Conservation (phyloP, 495 filamentous ascomycete species). For the Aspergillus saccharolyticus region DNA sequence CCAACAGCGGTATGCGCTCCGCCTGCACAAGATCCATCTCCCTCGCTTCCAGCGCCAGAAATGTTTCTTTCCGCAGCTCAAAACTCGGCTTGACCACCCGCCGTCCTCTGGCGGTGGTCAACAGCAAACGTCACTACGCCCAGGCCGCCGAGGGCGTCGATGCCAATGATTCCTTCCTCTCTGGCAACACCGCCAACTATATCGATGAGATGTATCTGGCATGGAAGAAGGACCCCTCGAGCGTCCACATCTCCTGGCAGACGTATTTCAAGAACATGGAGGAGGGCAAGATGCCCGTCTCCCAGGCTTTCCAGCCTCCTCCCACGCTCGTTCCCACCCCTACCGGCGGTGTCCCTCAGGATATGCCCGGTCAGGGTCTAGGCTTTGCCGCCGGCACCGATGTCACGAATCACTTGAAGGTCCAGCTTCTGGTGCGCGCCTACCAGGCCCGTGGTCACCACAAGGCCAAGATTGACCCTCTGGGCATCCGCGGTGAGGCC, state of each 20-base stretch:
- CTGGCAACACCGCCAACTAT: conserved; percentile 94
- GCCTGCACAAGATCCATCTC: conserved; percentile 41
- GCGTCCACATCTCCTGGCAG: conserved; percentile 98
- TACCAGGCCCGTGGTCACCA: conserved; percentile 98
- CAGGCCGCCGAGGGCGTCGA: conserved; percentile 54
- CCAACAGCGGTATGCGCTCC: conserved; percentile 48
- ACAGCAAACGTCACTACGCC: conserved; percentile 50
- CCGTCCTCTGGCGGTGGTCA: conserved; percentile 39
- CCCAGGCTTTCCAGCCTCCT: conserved; percentile 92
- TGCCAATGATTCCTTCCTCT: conserved; percentile 89
- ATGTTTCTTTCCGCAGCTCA: conserved; percentile 34
- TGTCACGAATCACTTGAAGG: conserved; percentile 95
- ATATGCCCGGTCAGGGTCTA: conserved; percentile 65
- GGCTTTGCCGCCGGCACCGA: conserved; percentile 67
- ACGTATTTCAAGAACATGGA: conserved; percentile 99
- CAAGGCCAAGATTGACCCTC: conserved; percentile 94
- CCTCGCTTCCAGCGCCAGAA: conserved; percentile 42
- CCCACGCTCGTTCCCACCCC: conserved; percentile 81
- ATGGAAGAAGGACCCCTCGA: conserved; percentile 90
- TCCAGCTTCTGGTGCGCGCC: conserved; percentile 90
- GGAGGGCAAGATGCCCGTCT: conserved; percentile 92
- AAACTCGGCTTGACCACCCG: conserved; percentile 41
- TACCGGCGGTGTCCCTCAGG: conserved; percentile 69
- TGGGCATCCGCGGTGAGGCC: conserved; percentile 83
- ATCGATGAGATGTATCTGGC: conserved; percentile 99